These are phyloP conservation scores for Botryotinia narcissicola DNA, from an alignment of 2,329 filamentous ascomycete genomes.

Conservation along the genomic window DNA sequence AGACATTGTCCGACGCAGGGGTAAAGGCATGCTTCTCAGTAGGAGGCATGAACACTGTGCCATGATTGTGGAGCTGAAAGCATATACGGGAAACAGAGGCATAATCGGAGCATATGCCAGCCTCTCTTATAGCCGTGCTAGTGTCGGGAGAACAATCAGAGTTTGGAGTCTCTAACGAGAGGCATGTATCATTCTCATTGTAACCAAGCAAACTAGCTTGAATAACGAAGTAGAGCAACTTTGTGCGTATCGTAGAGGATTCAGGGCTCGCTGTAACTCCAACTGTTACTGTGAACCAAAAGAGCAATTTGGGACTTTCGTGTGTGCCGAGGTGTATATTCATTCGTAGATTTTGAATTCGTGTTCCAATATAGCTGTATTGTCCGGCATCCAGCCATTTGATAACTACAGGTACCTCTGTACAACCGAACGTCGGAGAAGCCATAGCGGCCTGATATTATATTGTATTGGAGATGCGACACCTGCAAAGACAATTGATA, in stretches of 20 bases:
- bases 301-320: not conserved
- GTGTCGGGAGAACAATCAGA: not conserved
- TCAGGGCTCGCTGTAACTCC: not conserved
- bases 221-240: slow-evolving; percentile 1
- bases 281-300: slow-evolving; percentile 5
- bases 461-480: not conserved
- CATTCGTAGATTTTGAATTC: slow-evolving; percentile 1
- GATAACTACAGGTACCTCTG: not conserved
- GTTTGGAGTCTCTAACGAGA: not conserved
- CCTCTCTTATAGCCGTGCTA: not conserved
- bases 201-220: not conserved
- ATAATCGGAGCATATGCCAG: not conserved
- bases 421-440: not conserved
- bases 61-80: not conserved
- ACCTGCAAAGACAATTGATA: slow-evolving; percentile 5
- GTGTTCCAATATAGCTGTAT: not conserved
- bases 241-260: not conserved
- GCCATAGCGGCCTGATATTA: not conserved
- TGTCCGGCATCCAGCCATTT: not conserved
- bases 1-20: not conserved
- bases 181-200: not conserved
- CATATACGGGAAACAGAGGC: not conserved
- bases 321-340: slow-evolving; percentile 2
- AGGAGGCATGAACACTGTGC: not conserved
- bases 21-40: not conserved